phyloP scores from a whole-genome alignment of 257 asterid genomes.

The Coffea eugenioides region DNA sequence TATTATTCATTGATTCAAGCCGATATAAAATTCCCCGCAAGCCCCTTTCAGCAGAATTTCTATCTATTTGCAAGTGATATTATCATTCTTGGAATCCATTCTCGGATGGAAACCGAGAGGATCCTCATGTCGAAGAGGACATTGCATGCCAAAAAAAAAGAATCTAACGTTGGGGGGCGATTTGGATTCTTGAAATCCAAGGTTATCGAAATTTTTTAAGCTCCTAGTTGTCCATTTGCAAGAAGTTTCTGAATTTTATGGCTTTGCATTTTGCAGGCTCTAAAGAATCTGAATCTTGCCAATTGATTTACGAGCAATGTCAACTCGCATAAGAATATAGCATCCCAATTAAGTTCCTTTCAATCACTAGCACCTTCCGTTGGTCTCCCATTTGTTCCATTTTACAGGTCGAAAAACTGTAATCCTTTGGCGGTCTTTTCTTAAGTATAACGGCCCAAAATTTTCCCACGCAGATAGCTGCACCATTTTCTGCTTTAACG shows the following conservation, averaged over 20 bases:
- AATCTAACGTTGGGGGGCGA: not conserved
- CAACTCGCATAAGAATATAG: slow-evolving; percentile 14
- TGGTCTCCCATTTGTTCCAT: not conserved
- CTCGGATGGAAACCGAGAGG: not conserved
- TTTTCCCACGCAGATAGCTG: not conserved
- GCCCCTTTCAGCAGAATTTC: not conserved
- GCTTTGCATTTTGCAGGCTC: not conserved
- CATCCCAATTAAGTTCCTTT: not conserved
- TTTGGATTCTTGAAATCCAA: not conserved
- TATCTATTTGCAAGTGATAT: slow-evolving; percentile 3
- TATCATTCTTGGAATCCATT: slow-evolving; percentile 1
- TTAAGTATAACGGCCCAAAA: too few species aligned
- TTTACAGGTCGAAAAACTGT: too few species aligned
- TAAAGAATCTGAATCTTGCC: not conserved
- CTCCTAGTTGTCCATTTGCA: not conserved
- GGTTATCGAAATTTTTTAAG: not conserved
- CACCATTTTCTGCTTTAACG: not conserved
- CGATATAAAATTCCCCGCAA: not conserved
- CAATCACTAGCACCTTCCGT: not conserved
- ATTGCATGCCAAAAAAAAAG: not conserved
- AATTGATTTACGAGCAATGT: slow-evolving; percentile 1
- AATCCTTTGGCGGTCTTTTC: too few species aligned
- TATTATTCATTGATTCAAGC: not conserved
- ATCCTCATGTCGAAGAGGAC: not conserved
- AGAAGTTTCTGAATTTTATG: not conserved